Evolutionary conservation across 352 stramenopile species (phyloP).

Genomic region (Saprolegnia parasitica): DNA sequence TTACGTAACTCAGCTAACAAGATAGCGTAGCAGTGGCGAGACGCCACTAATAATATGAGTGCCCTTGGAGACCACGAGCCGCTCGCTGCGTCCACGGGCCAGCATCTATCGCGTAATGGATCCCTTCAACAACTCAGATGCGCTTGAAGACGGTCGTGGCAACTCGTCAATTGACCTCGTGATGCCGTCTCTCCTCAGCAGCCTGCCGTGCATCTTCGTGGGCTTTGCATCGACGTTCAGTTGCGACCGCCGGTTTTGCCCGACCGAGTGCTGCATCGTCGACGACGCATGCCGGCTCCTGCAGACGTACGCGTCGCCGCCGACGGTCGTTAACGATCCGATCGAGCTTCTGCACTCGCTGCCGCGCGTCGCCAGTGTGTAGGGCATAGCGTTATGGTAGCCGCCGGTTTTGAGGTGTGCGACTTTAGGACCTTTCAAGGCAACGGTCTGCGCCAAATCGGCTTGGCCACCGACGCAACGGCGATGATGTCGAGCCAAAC

Average conservation of each 20-base stretch:
- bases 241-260: background rate
- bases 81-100: background rate
- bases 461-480: background rate
- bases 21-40: background rate
- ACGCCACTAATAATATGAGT: background rate
- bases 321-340: background rate
- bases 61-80: too few relatives aligned
- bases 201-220: background rate
- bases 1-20: too few relatives aligned
- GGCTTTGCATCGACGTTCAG: background rate
- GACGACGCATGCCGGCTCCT: background rate
- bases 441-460: background rate
- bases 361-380: background rate
- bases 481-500: background rate
- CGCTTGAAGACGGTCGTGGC: background rate
- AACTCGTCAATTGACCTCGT: background rate
- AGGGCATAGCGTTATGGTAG: too few relatives aligned
- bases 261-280: background rate
- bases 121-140: background rate
- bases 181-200: background rate
- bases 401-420: too few relatives aligned
- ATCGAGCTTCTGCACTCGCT: background rate
- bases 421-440: background rate
- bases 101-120: too few relatives aligned
- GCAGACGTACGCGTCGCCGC: background rate